phyloP scores from a whole-genome alignment of 345 rosid genomes.

The Gynandropsis gynandra region DNA sequence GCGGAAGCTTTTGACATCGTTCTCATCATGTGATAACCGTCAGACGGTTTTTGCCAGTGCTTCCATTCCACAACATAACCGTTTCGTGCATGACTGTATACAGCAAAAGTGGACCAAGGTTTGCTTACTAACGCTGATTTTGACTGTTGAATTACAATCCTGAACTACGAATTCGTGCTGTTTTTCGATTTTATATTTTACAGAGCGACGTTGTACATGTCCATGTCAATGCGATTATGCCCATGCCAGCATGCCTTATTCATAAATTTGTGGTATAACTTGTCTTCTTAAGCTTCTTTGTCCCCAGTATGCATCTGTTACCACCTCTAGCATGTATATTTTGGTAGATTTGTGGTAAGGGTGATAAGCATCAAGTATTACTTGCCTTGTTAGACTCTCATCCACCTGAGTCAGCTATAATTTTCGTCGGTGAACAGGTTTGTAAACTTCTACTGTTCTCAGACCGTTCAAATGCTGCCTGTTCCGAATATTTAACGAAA shows the following conservation, averaged over 20 bases:
- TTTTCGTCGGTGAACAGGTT: constrained; percentile 89
- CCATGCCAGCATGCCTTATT: constrained; percentile 64
- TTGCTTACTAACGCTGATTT: constrained; percentile 17
- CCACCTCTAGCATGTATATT: constrained; percentile 12
- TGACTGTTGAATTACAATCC: constrained; percentile 4
- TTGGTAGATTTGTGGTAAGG: constrained; percentile 49
- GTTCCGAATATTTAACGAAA: constrained; percentile 12
- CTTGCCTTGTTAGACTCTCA: constrained; percentile 54
- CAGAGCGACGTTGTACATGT: constrained; percentile 70
- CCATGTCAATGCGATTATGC: constrained; percentile 61
- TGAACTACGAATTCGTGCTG: constrained; percentile 6
- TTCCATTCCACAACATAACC: constrained; percentile 83
- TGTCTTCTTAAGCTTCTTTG: constrained; percentile 8
- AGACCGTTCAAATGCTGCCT: constrained; percentile 7
- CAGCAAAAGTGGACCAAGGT: constrained; percentile 99
- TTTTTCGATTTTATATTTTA: constrained; percentile 19
- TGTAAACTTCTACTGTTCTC: constrained; percentile 16
- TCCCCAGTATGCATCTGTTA: constrained; percentile 7
- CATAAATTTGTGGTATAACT: constrained; percentile 62
- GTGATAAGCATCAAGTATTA: constrained; percentile 43
- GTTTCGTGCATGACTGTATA: constrained; percentile 73
- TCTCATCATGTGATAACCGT: constrained; percentile 63
- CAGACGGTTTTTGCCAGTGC: constrained; percentile 93
- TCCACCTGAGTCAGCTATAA: constrained; percentile 57
- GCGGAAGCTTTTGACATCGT: constrained; percentile 65